phyloP scores from a whole-genome alignment of 108 stramenopile species.

The Fragilaria radians region DNA sequence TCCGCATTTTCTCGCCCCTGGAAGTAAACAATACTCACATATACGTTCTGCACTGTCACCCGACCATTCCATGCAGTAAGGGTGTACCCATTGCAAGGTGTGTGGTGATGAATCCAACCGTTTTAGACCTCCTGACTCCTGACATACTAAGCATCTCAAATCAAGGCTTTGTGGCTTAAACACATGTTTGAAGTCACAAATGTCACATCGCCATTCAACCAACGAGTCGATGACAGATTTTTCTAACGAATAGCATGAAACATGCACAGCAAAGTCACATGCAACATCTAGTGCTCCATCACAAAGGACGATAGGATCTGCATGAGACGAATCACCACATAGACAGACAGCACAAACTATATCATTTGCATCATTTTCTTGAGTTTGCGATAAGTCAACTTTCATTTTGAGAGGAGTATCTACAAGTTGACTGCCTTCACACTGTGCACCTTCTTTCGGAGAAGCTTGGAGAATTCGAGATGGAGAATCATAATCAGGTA shows the following conservation, averaged over 20 bases:
- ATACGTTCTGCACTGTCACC: background rate
- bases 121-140: background rate
- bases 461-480: no score
- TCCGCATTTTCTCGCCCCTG: background rate
- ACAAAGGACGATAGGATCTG: constrained; percentile 47
- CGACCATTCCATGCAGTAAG: constrained; percentile 1
- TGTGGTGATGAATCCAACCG: background rate
- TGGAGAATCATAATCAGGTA: no score
- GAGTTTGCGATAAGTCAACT: background rate
- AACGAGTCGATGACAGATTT: constrained; percentile 10
- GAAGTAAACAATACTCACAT: background rate
- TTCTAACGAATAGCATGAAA: constrained; percentile 34
- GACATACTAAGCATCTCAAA: constrained; percentile 5
- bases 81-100: constrained; percentile 4
- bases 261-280: constrained; percentile 50
- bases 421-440: no score
- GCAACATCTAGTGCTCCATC: constrained; percentile 22
- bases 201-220: constrained; percentile 45
- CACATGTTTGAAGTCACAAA: constrained; percentile 14
- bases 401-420: background rate
- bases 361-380: constrained; percentile 8
- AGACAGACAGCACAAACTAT: constrained; percentile 40
- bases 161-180: background rate
- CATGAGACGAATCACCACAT: constrained; percentile 22
- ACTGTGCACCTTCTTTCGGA: no score